phyloP scores from a whole-genome alignment of 2,329 filamentous ascomycete genomes.

The Cercospora berteroae region DNA sequence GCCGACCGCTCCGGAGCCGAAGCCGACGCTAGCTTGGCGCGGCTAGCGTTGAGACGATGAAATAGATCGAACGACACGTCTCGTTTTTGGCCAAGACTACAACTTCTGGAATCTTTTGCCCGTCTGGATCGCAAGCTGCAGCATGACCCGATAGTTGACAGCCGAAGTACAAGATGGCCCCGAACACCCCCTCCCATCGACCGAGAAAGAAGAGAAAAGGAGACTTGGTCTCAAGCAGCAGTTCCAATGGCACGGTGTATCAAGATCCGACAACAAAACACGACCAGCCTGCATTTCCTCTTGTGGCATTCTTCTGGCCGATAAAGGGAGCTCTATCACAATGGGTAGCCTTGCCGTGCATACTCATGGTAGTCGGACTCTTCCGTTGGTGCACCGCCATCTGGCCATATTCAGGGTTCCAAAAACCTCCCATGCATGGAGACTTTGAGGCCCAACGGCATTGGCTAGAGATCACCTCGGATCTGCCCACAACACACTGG shows the following conservation, averaged over 20 bases:
- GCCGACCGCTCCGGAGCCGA: neutral
- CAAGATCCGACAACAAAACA: conserved; percentile 47
- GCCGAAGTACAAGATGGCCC: conserved; percentile 23
- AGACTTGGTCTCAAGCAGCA: conserved; percentile 38
- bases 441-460: conserved; percentile 98
- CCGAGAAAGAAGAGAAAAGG: conserved; percentile 46
- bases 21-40: neutral
- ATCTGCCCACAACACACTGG: conserved; percentile 90
- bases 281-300: conserved; percentile 72
- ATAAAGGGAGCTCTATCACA: conserved; percentile 73
- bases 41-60: conserved; percentile 1
- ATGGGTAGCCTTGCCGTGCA: conserved; percentile 86
- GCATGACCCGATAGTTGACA: conserved; percentile 17
- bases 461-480: conserved; percentile 96
- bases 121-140: neutral
- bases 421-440: conserved; percentile 84
- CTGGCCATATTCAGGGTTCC: conserved; percentile 91
- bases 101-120: neutral
- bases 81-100: neutral
- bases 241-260: conserved; percentile 45
- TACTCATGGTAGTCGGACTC: conserved; percentile 85
- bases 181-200: conserved; percentile 34
- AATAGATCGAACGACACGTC: conserved; percentile 3
- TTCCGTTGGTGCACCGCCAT: conserved; percentile 90
- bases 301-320: conserved; percentile 93